Base-by-base conservation (phyloP, 192 early-diverging fungal species). In the Coemansia sp. region DNA sequence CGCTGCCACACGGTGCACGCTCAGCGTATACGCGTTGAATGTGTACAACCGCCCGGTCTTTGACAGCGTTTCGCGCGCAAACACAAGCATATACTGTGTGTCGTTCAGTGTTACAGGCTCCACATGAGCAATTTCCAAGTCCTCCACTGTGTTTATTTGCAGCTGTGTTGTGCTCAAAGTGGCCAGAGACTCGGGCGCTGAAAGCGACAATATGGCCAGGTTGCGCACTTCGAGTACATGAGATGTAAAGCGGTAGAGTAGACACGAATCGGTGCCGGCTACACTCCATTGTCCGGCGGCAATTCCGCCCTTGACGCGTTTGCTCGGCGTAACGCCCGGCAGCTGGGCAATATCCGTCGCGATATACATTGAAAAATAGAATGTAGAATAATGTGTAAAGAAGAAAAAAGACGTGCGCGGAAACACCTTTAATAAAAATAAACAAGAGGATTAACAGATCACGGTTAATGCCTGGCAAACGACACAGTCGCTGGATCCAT, bases 161-260 rank as follows among this genome's bases (percentile, higher is more conserved):
- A 79, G 61, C 57, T 79, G 76, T 3, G 63, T 47, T 4, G 71
- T 61, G 61, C 61, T 67, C 17, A 79, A 64, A 15, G 76, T 79
- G 7, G 71, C 71, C 31, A 73, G 54, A 3, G 76, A 67, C 17
- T 79, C 76, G 17, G 67, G 46, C 0, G 28, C 44, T 17, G 48
- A 47, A 0, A 69, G 60, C 7, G 60, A 59, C 21, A 61, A 34
- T 31, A 47, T 34, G 1, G 51, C 60, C 21, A 70, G 47, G 22
- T 31, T 57, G 46, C 71, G 70, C n/a, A 79, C 57, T 53, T 79
- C 76, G 10, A 79, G 67, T 31, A 73, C 2, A 8, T 44, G 68
- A n/a, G 66, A 12, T 12, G 69, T 73, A 54, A 61, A 66, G 31
- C 76, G 62, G 44, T 73, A 73, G 38, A 79, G 60, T 23, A 79